Conservation (phyloP, 345 rosid species). For the Aquilaria sinensis region DNA sequence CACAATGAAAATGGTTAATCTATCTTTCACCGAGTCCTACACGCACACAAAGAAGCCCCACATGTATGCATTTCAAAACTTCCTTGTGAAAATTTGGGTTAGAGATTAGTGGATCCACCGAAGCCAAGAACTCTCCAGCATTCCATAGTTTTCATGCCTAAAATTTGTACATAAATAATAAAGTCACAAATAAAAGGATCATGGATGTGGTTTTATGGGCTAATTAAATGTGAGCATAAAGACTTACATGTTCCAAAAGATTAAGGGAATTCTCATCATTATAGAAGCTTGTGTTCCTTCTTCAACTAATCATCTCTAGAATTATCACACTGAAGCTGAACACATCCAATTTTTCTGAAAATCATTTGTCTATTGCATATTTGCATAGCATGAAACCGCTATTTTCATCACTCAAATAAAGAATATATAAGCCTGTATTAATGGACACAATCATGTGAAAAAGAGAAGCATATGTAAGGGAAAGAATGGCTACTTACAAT, state of each 20-base stretch:
- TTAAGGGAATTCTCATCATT: constrained; percentile 11
- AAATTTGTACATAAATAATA: no score
- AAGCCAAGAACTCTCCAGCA: not conserved
- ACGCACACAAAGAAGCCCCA: constrained; percentile 24
- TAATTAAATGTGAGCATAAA: no score
- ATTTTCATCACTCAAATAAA: not conserved
- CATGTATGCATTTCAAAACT: constrained; percentile 10
- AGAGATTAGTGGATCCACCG: not conserved
- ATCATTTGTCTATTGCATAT: constrained; percentile 30
- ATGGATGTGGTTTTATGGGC: no score
- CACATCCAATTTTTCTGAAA: constrained; percentile 40
- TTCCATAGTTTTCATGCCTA: constrained; percentile 24
- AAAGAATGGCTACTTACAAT: no score
- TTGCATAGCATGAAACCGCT: constrained; percentile 42
- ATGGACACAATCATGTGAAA: not conserved
- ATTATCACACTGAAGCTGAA: constrained; percentile 38
- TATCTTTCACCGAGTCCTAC: constrained; percentile 20
- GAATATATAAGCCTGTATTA: not conserved
- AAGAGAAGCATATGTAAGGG: not conserved
- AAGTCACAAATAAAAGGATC: no score
- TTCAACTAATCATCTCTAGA: constrained; percentile 32
- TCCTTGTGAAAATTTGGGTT: not conserved
- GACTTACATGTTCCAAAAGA: constrained; percentile 27
- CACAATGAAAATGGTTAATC: constrained; percentile 8
- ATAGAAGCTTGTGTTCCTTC: constrained; percentile 22